Base-by-base conservation (phyloP, 495 filamentous ascomycete genomes). In the Tetracladium setigerum region DNA sequence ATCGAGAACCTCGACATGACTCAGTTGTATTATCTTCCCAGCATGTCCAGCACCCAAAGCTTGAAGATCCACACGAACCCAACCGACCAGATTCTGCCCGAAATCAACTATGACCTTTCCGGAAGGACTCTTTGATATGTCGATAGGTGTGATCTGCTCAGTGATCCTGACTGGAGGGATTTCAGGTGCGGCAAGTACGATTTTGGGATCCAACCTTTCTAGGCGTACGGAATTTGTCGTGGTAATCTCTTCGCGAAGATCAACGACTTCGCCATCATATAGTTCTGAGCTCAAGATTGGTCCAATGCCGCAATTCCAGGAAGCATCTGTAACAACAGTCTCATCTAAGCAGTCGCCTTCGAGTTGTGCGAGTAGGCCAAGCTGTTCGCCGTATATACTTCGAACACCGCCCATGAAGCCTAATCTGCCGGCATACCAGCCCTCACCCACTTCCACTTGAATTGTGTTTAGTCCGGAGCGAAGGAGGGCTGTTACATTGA, bases 11-110 rank as follows among this genome's bases (percentile, higher is more conserved):
- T 79, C 76, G 1, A 69, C 64, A 54, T 78, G 74, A 0, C 49
- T 62, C 22, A 78, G 61, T 16, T 54, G 64, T 22, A 71, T 67
- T 18, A 34, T 62, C 1, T 53, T 57, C 9, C 66, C 67, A 14
- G 49, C 46, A 0, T 67, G 61, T 6, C 65, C 67, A 2, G 51
- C 38, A 27, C 22, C 22, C 22, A 27, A 27, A 27, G 22, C 22
- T 7, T 27, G 22, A 4, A 69, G 59, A 0, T 52, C 60, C n/a
- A 73, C 53, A 5, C 55, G 55, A n/a, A 78, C 52, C 38, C 64
- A 65, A 4, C 74, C 76, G 4, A 77, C 75, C 10, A 78, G 59
- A 45, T 78, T 80, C 49, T 78, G 76, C 11, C 74, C 74, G 49
- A 77, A 78, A 49, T 80, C 76, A 5, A 80, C 41, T 14, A 70